Base-by-base conservation (phyloP, 805 yeast species). In the Maudiozyma turicensis region DNA sequence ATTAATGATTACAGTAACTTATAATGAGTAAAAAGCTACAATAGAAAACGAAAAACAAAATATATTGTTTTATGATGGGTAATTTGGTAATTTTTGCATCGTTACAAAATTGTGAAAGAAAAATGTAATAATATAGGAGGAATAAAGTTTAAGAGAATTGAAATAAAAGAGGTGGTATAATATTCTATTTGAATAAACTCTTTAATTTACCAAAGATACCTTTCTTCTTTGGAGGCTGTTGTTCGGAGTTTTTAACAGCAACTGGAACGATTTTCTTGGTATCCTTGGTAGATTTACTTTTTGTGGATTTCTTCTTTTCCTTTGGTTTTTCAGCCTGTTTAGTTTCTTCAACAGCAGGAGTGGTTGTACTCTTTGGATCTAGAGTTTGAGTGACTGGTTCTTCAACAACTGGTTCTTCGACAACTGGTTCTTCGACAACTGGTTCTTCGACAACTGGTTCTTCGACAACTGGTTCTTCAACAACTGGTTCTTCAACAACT, bases 151-250 rank as follows among this genome's bases (percentile, higher is more conserved):
- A n/a, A 14, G 13, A 15, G 15, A n/a, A 13, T 14, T 11, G 34
- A 6, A 35, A 9, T 8, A 15, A 35, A 35, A 35, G 28, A 10
- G 20, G 30, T 6, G 7, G 20, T 20, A 13, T 7, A 6, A 15
- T 6, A 13, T 26, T 13, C 39, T 42, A 54, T 7, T 45, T 45
- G 43, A 58, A 58, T 31, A 58, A 43, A 40, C 56, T 57, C 51
- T 58, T 57, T 15, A 58, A 50, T 43, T 54, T 59, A 30, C 58
- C 52, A 43, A 56, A 55, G 8, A 59, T 47, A 13, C 60, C 59
- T 47, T 51, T 54, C 52, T 56, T 56, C 45, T 55, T 53, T 48
- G 57, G 54, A 33, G 46, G n/a, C 8, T 43, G 30, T 9, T 44
- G 30, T 3, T 31, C 29, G n/a, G 13, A 8, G 42, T 8, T 39